phyloP scores from a whole-genome alignment of 164 flowering plant species.

The Aristolochia contorta region DNA sequence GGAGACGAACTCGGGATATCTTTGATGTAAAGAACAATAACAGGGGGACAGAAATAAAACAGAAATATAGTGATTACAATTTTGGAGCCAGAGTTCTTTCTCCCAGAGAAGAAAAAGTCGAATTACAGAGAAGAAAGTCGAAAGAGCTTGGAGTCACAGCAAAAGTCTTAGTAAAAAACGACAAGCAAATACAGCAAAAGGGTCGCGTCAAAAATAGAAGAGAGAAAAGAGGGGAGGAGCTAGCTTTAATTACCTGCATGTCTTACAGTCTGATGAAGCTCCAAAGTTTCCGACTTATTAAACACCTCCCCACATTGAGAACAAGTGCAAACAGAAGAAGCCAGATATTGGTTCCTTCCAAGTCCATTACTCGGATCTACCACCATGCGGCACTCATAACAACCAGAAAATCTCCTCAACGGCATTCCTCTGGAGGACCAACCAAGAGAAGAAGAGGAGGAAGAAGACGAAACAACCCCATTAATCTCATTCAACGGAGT shows the following conservation, averaged over 20 bases:
- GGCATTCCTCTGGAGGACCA: slow-evolving; percentile 63
- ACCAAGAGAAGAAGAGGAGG: slow-evolving; percentile 22
- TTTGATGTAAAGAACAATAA: too few species aligned
- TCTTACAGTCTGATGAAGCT: slow-evolving; percentile 73
- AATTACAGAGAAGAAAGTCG: background rate
- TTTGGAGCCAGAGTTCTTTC: too few species aligned
- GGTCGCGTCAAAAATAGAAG: background rate
- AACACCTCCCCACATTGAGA: slow-evolving; percentile 79
- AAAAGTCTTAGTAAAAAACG: background rate
- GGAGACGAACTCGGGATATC: too few species aligned
- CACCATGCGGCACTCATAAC: slow-evolving; percentile 88
- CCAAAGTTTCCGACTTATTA: slow-evolving; percentile 64
- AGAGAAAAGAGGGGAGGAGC: background rate
- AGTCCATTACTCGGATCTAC: slow-evolving; percentile 69
- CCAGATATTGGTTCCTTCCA: slow-evolving; percentile 54
- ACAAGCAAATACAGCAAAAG: background rate
- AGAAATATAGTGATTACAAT: too few species aligned
- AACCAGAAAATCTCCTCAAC: slow-evolving; percentile 68
- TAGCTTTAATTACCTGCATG: slow-evolving; percentile 62
- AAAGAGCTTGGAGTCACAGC: background rate
- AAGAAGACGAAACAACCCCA: slow-evolving; percentile 26
- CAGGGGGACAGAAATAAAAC: too few species aligned
- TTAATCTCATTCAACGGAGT: slow-evolving; percentile 30
- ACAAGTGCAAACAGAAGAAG: slow-evolving; percentile 51
- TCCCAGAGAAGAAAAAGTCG: too few species aligned